Evolutionary conservation across 768 basidiomycete species (phyloP).

Genomic region (Auricularia cornea): DNA sequence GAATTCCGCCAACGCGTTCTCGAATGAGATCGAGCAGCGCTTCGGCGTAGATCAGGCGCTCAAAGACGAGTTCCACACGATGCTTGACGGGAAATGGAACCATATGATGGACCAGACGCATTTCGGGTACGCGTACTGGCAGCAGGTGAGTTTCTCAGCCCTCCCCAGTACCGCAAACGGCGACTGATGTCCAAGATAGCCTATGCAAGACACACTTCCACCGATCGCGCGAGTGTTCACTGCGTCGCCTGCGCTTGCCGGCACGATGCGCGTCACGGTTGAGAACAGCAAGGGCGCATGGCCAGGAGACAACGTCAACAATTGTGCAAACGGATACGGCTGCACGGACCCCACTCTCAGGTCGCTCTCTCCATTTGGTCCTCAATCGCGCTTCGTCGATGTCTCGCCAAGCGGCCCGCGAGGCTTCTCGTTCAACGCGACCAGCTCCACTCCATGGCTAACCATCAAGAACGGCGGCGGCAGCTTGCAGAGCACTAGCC

Average conservation of each 20-base stretch:
- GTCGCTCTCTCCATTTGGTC: constrained; percentile 48
- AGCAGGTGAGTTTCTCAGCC: neutral
- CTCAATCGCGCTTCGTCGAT: constrained; percentile 49
- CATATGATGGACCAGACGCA: constrained; percentile 69
- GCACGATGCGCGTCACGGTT: constrained; percentile 55
- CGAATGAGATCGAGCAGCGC: constrained; percentile 43
- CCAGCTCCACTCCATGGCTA: constrained; percentile 46
- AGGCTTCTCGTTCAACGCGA: constrained; percentile 47
- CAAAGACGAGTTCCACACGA: constrained; percentile 49
- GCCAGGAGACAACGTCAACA: constrained; percentile 59
- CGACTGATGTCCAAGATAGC: constrained; percentile 23
- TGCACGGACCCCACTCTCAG: constrained; percentile 40
- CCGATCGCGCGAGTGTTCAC: constrained; percentile 41
- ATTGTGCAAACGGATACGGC: constrained; percentile 42
- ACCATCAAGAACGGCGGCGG: constrained; percentile 39
- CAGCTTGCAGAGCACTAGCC: constrained; percentile 35
- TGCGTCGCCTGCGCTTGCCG: constrained; percentile 48
- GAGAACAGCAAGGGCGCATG: constrained; percentile 59
- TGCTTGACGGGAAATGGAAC: constrained; percentile 40
- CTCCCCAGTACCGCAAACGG: neutral
- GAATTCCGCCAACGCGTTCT: constrained; percentile 50
- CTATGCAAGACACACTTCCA: constrained; percentile 58
- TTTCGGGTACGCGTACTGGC: constrained; percentile 46
- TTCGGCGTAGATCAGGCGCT: constrained; percentile 57
- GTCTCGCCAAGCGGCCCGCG: constrained; percentile 52